Evolutionary conservation across 78 protist genomes (phyloP).

Genomic region (Dictyostelium citrinum): DNA sequence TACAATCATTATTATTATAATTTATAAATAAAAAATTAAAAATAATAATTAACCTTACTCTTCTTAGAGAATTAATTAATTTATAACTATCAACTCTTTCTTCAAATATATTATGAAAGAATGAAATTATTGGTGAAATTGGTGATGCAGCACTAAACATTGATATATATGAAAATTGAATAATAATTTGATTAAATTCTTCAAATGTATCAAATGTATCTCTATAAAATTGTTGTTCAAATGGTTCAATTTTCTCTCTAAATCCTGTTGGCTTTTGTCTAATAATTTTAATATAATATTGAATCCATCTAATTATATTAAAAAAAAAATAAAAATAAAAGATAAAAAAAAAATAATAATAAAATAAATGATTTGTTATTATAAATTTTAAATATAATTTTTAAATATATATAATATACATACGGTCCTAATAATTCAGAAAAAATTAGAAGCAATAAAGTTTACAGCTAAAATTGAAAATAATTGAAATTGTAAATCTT

Average conservation of each 20-base stretch:
- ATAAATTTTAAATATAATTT: too few species aligned
- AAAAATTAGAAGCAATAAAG: not conserved
- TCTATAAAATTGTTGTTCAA: slow-evolving; percentile 23
- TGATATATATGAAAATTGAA: slow-evolving; percentile 77
- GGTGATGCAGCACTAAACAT: slow-evolving; percentile 85
- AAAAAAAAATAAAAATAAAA: too few species aligned
- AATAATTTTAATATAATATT: not conserved
- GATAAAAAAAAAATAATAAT: too few species aligned
- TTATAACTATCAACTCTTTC: slow-evolving; percentile 78
- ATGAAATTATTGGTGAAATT: slow-evolving; percentile 75
- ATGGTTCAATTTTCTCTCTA: not conserved
- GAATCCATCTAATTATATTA: not conserved
- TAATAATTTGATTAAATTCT: slow-evolving; percentile 23
- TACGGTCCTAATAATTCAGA: slow-evolving; percentile 27
- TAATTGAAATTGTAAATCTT: slow-evolving; percentile 71
- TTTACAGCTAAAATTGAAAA: slow-evolving; percentile 36
- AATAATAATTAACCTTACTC: not conserved
- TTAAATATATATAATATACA: too few species aligned
- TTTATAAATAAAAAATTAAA: not conserved
- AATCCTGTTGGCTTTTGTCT: not conserved
- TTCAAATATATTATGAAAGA: slow-evolving; percentile 83
- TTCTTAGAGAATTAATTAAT: slow-evolving; percentile 14
- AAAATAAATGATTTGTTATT: too few species aligned
- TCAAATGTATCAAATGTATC: not conserved
- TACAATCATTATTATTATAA: not conserved